A percentile compares a stretch with the other conserved stretches of the same genome.
Conservation (phyloP, 2,329 filamentous ascomycete species). For the Apiospora marii region DNA sequence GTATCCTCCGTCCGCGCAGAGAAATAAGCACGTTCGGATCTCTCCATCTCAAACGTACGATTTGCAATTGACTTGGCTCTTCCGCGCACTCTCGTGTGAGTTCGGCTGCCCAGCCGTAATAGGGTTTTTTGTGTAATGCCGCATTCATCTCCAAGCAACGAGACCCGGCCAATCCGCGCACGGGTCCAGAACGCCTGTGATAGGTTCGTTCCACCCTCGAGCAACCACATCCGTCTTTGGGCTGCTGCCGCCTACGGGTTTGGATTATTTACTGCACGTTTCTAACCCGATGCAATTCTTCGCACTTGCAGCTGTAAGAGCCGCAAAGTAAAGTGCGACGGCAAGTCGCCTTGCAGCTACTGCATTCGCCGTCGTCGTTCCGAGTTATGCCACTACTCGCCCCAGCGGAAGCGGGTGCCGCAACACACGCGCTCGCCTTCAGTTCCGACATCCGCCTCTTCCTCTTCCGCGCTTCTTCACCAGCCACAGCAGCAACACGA, state of each 20-base stretch:
- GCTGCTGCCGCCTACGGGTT: background rate
- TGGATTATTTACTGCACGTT: background rate
- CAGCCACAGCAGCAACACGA: background rate
- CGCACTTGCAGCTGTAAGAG: conserved; percentile 49
- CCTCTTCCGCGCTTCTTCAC: background rate
- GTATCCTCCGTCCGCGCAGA: background rate
- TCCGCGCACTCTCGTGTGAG: background rate
- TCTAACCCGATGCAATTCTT: background rate
- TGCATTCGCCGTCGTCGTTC: conserved; percentile 51
- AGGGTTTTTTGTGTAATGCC: conserved; percentile 1
- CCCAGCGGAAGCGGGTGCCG: conserved; percentile 47
- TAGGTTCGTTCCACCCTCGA: conserved; percentile 2
- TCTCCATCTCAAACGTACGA: background rate
- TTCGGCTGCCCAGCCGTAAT: background rate
- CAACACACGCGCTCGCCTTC: conserved; percentile 1
- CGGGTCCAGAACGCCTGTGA: conserved; percentile 25
- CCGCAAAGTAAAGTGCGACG: conserved; percentile 60
- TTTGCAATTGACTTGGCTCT: background rate
- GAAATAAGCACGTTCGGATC: background rate
- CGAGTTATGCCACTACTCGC: conserved; percentile 53
- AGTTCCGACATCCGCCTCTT: conserved; percentile 19
- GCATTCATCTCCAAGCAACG: conserved; percentile 11
- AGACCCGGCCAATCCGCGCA: conserved; percentile 21
- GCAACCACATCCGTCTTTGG: background rate
- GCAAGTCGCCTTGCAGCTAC: conserved; percentile 55